Base-by-base conservation (phyloP, 371 early-diverging fungal genomes). In the Homolaphlyctis polyrhiza region DNA sequence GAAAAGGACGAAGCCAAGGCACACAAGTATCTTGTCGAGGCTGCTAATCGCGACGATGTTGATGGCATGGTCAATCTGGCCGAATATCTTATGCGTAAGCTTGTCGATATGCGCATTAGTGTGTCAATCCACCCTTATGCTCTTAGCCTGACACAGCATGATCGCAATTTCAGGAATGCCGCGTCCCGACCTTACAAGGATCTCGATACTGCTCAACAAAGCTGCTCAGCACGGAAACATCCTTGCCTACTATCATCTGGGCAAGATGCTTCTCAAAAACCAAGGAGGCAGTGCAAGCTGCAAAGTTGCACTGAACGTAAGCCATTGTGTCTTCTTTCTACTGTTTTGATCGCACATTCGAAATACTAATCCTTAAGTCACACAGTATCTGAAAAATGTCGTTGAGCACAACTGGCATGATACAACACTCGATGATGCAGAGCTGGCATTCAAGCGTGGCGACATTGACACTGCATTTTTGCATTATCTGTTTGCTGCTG, bases 321-420 rank as follows among this genome's bases (percentile, higher is more conserved):
- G 39, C 49, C n/a, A 5, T 32, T 28, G 39, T 21, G 21, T 8
- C 27, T 6, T 4, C 18, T 21, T n/a, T 50, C 50, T 29, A 27
- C 30, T 57, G 25, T 39, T 39, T 39, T 39, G 39, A 39, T 18
- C 18, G 39, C 39, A 39, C 39, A 39, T 27, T 51, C 51, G 2
- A 35, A 52, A 14, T 21, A 51, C 51, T 18, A 33, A 39, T 18
- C 39, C 54, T 30, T 36, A 8, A 29, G 34, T 54, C 28, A 8
- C 45, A 27, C 43, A 57, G 64, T 88, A 81, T 67, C 90, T 86
- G 68, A 93, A 94, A 69, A 77, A 72, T 27, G 89, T 94, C 28
- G 86, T 88, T 1, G 95, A 97, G 69, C 74, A 80, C 35, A 94
- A 89, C 28, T 93, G 94, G 75, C 89, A 93, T 30, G 79, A 89